Evolutionary conservation across 2,329 filamentous ascomycete genomes (phyloP).

Genomic region (Fusarium hainanense): DNA sequence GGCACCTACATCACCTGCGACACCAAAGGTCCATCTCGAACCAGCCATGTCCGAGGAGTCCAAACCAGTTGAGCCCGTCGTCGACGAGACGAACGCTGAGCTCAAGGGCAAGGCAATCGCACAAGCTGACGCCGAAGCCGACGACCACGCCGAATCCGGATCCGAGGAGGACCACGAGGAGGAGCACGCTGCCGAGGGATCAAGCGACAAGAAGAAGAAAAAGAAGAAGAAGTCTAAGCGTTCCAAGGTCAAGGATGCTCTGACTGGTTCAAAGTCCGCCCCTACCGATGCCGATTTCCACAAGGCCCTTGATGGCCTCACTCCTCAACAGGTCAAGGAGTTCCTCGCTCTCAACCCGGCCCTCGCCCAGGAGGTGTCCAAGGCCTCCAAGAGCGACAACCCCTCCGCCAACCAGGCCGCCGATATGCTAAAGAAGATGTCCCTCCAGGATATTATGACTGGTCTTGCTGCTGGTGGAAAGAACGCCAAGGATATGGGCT

Average conservation of each 20-base stretch:
- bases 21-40: slow-evolving; percentile 24
- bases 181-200: slow-evolving; percentile 53
- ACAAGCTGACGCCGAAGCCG: slow-evolving; percentile 54
- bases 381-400: slow-evolving; percentile 52
- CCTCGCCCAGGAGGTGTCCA: slow-evolving; percentile 68
- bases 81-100: slow-evolving; percentile 62
- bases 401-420: slow-evolving; percentile 57
- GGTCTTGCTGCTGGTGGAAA: slow-evolving; percentile 81
- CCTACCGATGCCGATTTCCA: slow-evolving; percentile 55
- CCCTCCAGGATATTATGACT: slow-evolving; percentile 77
- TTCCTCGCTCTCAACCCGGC: slow-evolving; percentile 79
- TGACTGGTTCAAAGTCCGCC: slow-evolving; percentile 51
- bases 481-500: slow-evolving; percentile 95
- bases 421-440: slow-evolving; percentile 70
- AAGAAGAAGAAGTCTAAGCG: slow-evolving; percentile 76
- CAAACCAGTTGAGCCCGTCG: slow-evolving; percentile 67
- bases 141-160: slow-evolving; percentile 62
- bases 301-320: slow-evolving; percentile 65
- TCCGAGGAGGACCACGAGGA: slow-evolving; percentile 53
- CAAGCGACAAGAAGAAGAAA: slow-evolving; percentile 57
- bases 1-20: slow-evolving; percentile 30
- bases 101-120: slow-evolving; percentile 59
- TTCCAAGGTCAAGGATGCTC: slow-evolving; percentile 66
- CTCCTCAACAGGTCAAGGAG: slow-evolving; percentile 69
- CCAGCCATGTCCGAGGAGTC: slow-evolving; percentile 67